Evolutionary conservation across 106 monocot genomes (phyloP), one percentile per base, ranked within the genome.

Genomic region (Agapanthus africanus): DNA sequence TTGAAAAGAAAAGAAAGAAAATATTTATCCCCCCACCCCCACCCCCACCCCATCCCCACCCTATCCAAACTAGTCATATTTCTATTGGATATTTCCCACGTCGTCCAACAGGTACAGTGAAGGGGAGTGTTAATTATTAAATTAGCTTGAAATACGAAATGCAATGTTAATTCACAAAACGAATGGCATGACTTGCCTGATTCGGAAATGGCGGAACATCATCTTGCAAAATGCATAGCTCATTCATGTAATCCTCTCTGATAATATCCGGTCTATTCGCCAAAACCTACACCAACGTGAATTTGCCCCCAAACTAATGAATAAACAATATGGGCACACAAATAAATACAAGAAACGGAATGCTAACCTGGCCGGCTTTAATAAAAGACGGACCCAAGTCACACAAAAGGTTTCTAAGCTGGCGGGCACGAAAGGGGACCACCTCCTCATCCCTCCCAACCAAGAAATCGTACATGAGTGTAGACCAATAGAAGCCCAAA

Each of bases 181-280:
- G n/a, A n/a, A n/a, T n/a, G n/a, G n/a, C n/a, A n/a, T n/a, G n/a
- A n/a, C n/a, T n/a, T 65, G 89, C 91, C 92, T 93, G 84, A 77
- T 90, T 93, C 44, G 92, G 90, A 70, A 99, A 90, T 30, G 97
- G 74, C n/a, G 97, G 97, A 34, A 99, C 97, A 65, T 99, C 97
- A 71, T 99, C 97, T 69, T 99, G 97, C 56, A 99, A 82, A 54
- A 93, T 89, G 76, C 97, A 99, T 27, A 99, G 92, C 71, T 99
- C 97, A 70, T 93, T 99, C 97, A 99, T 99, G 70, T 99, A 99
- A 80, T 99, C 97, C 40, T 92, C 97, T 49, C 97, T 81, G 36
- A 99, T 90, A 63, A 99, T 99, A 71, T 99, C 97, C n/a, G 97
- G 97, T 61, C 97, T 79, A 63, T 93, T 99, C 14, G 97, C 97